A percentile compares a stretch with the other conserved stretches of the same genome.
phyloP scores from a whole-genome alignment of 495 filamentous ascomycete species.

The Penicillium odoratum region DNA sequence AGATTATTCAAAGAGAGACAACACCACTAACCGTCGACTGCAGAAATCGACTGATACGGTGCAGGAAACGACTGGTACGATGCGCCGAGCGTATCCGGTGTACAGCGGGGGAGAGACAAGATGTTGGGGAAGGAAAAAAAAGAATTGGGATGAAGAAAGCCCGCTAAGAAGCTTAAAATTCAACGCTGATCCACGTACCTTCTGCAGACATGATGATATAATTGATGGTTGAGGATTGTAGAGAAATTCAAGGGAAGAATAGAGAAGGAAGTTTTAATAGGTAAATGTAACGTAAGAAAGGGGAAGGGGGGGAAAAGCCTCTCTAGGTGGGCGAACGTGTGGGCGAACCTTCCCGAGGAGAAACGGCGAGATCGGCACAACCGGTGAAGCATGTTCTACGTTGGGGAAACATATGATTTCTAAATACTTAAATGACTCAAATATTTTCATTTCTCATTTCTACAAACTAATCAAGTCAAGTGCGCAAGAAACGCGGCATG shows the following conservation, averaged over 20 bases:
- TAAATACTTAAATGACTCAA: not conserved
- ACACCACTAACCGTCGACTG: slow-evolving; percentile 5
- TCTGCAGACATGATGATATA: slow-evolving; percentile 5
- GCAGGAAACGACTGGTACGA: slow-evolving; percentile 9
- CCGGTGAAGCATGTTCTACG: slow-evolving; percentile 2
- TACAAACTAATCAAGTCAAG: not conserved
- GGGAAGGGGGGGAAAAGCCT: not conserved
- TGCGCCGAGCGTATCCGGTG: slow-evolving; percentile 11
- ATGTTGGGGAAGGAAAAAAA: slow-evolving; percentile 11
- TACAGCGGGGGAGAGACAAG: slow-evolving; percentile 4
- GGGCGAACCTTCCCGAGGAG: slow-evolving; percentile 10
- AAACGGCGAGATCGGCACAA: slow-evolving; percentile 14
- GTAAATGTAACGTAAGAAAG: not conserved
- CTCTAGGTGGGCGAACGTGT: not conserved
- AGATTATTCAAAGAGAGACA: not conserved
- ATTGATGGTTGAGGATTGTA: not conserved
- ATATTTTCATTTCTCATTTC: slow-evolving; percentile 7
- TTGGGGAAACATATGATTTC: slow-evolving; percentile 1
- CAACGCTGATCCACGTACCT: slow-evolving; percentile 2
- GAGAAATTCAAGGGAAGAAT: not conserved
- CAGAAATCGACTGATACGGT: slow-evolving; percentile 7
- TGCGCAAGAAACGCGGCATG: not conserved
- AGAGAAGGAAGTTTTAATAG: not conserved
- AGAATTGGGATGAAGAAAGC: slow-evolving; percentile 12
- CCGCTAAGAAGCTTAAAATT: slow-evolving; percentile 17